Conservation (phyloP, 148 eudicot genomes). For the Mesembryanthemum crystallinum region DNA sequence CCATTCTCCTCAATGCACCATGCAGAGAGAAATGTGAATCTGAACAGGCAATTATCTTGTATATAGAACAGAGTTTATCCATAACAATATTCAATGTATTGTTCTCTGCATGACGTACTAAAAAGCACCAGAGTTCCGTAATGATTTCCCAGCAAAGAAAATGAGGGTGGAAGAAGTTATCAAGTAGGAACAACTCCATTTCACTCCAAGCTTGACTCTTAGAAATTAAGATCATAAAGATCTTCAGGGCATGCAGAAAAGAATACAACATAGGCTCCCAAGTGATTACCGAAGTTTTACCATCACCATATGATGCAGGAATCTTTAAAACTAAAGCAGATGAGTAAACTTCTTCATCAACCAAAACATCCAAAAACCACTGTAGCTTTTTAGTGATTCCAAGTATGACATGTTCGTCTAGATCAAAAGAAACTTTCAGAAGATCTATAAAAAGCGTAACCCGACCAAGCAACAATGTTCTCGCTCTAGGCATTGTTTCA, state of each 20-base stretch:
- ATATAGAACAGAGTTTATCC: conserved; percentile 62
- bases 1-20: conserved; percentile 57
- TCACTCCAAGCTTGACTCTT: conserved; percentile 60
- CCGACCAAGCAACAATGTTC: conserved; percentile 42
- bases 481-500: conserved; percentile 46
- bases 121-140: conserved; percentile 84
- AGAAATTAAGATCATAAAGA: conserved; percentile 64
- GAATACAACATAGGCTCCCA: conserved; percentile 54
- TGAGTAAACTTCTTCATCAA: conserved; percentile 64
- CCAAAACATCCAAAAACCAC: conserved; percentile 53
- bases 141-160: conserved; percentile 75
- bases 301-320: conserved; percentile 45
- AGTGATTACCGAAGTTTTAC: conserved; percentile 41
- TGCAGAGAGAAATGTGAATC: conserved; percentile 45
- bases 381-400: conserved; percentile 63
- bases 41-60: conserved; percentile 45
- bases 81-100: conserved; percentile 46
- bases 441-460: conserved; percentile 66
- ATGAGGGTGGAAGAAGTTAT: conserved; percentile 81
- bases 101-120: conserved; percentile 67
- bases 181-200: conserved; percentile 58
- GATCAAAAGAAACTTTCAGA: conserved; percentile 54
- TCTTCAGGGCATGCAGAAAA: conserved; percentile 63
- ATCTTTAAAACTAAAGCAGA: conserved; percentile 47
- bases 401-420: conserved; percentile 51